Base-by-base conservation (phyloP, 2,329 filamentous ascomycete genomes). In the Cytospora chrysosperma region DNA sequence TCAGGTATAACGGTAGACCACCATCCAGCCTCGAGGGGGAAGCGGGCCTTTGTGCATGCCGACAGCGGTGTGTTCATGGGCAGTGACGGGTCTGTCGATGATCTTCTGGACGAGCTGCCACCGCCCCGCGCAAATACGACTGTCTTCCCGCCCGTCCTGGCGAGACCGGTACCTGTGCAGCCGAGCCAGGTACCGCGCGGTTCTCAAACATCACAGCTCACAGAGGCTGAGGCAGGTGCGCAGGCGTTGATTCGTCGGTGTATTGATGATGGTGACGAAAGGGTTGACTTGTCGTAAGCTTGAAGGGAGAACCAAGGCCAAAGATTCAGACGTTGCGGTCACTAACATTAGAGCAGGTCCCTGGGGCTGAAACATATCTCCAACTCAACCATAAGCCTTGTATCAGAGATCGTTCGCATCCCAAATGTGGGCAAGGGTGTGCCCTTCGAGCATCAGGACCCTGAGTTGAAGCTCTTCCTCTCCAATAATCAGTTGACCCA, bases 31-130 rank as follows among this genome's bases (percentile, higher is more conserved):
- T 72, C 30, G 70, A 69, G 62, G 32, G 56, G 72, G 17, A 87
- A 83, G 72, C 79, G 85, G 47, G 78, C 78, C 17, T 77, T 90
- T 59, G 77, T 80, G 86, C 58, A 85, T 88, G 68, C 84, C 63
- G 89, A 92, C 74, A 91, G 88, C 37, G 82, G 82, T 12, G 70
- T 92, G 3, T 92, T 83, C 75, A 81, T 92, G 77, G 85, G 82
- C 4, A 88, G 85, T 66, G 88, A 90, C 63, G 75, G 72, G 67
- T 76, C 73, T 30, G 77, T 76, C 40, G 78, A 81, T 34, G 75
- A 78, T 13, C 82, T 85, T 58, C 75, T 76, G 19, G 78, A 80
- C 27, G 78, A 79, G 6, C 30, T 59, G n/a, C 51, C 49, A 12
- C 57, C 53, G 24, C 56, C 49, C 32, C 26, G 12, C 12, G 53